These are phyloP conservation scores for Lophiotrema nucula DNA, from an alignment of 495 filamentous ascomycete species.

Conservation along the genomic window DNA sequence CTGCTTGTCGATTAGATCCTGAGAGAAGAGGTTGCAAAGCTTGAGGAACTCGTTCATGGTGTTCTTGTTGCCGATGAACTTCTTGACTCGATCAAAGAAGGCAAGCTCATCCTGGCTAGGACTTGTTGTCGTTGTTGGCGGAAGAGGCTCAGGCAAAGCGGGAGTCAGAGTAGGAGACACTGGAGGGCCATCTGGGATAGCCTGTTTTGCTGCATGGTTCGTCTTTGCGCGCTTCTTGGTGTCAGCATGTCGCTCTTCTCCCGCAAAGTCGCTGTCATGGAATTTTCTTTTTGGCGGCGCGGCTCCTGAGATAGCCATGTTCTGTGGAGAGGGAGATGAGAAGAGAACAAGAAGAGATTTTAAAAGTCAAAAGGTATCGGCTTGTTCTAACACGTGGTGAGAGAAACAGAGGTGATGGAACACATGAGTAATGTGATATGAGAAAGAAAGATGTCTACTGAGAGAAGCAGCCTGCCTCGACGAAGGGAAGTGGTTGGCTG, in stretches of 20 bases:
- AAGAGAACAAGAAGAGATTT: no score
- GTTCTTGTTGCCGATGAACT: slow-evolving; percentile 87
- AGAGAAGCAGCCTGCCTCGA: no score
- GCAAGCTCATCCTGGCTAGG: slow-evolving; percentile 73
- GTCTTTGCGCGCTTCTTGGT: slow-evolving; percentile 54
- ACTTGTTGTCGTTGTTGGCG: slow-evolving; percentile 64
- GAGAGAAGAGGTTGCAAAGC: slow-evolving; percentile 87
- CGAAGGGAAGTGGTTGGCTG: no score
- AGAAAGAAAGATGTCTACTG: no score
- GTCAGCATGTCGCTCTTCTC: slow-evolving; percentile 14
- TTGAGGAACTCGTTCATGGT: slow-evolving; percentile 94
- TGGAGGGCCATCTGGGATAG: slow-evolving; percentile 62
- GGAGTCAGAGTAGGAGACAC: slow-evolving; percentile 87
- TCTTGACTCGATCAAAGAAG: slow-evolving; percentile 96
- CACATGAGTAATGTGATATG: no score
- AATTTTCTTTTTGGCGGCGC: neutral
- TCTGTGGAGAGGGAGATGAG: neutral
- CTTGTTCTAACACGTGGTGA: no score
- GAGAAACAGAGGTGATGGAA: no score
- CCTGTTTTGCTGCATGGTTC: slow-evolving; percentile 61
- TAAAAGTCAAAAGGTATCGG: no score
- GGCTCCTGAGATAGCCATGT: neutral
- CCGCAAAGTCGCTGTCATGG: no score
- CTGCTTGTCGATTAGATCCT: slow-evolving; percentile 81
- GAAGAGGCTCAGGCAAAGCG: slow-evolving; percentile 78